Conservation (phyloP, 23 red algal species). For the Gracilaria gracilis region DNA sequence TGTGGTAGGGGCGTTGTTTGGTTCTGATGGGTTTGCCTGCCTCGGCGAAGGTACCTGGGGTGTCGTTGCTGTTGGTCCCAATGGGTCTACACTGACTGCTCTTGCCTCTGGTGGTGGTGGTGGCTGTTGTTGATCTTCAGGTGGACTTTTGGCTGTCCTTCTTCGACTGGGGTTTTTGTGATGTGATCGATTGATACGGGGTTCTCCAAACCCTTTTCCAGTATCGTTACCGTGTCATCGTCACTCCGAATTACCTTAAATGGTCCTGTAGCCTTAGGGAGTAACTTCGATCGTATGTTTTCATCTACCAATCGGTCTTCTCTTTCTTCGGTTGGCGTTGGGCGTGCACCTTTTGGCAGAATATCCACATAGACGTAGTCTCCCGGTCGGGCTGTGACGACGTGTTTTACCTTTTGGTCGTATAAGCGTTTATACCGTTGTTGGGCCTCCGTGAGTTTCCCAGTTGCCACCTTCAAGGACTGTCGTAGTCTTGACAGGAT, state of each 20-base stretch:
- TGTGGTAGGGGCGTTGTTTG: neutral
- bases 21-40: no score
- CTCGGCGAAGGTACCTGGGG: no score
- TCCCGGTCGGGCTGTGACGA: neutral
- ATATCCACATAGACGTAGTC: slow-evolving; percentile 4
- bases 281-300: neutral
- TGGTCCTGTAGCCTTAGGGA: neutral
- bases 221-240: neutral
- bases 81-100: no score
- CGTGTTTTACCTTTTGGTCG: neutral
- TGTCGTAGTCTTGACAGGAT: neutral
- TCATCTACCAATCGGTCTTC: neutral
- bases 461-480: neutral
- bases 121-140: neutral
- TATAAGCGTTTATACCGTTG: neutral
- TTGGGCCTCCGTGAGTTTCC: neutral
- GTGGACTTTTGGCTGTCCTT: neutral
- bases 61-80: no score
- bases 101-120: neutral
- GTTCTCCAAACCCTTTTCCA: neutral
- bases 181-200: slow-evolving; percentile 6
- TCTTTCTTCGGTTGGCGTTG: neutral
- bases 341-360: neutral
- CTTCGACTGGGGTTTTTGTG: no score
- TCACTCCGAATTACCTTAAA: neutral